Evolutionary conservation across 2,329 filamentous ascomycete genomes (phyloP), one percentile per base, ranked within the genome.

Genomic region (Ascochyta clinopodiicola): DNA sequence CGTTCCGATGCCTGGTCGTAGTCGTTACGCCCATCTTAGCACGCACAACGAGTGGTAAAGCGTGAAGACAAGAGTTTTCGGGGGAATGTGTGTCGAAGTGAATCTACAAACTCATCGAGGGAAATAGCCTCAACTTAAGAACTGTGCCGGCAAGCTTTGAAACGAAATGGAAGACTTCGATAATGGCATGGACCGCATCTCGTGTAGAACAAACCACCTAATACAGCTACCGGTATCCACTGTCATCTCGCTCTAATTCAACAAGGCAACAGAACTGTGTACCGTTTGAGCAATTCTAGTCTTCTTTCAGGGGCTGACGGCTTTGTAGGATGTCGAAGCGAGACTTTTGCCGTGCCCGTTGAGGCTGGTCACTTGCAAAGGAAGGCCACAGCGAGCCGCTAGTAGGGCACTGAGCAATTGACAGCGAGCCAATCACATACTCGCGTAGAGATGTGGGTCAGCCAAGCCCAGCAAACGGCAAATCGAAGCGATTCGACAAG

Each of bases 381-480:
- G 39, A 49, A 49, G 45, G 51, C 38, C 6, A 49, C 7, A 39
- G 45, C 51, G 40, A 55, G 51, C 38, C 39, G 38, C 38, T 54
- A 44, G 13, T 31, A 8, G 17, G 25, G 12, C n/a, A 5, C 24
- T 29, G 24, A 36, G 53, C 45, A 56, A 13, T 21, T 43, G 17
- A 43, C 21, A 56, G 53, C 53, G 53, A 56, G 22, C 54, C 48
- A 52, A 57, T 53, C 37, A 51, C 7, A 32, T 9, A 19, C 24
- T 19, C 25, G 34, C n/a, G 12, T 46, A 37, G 39, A n/a, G 6
- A 19, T 34, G 32, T 17, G 32, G 36, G 32, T 39, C 38, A 6
- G 21, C 24, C 29, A 13, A n/a, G n/a, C 22, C 8, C 6, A n/a
- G 21, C 21, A 19, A 32, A 12, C 31, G 36, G 46, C 21, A 51